Conservation (phyloP, 164 flowering plant species). For the Tinospora cordifolia region DNA sequence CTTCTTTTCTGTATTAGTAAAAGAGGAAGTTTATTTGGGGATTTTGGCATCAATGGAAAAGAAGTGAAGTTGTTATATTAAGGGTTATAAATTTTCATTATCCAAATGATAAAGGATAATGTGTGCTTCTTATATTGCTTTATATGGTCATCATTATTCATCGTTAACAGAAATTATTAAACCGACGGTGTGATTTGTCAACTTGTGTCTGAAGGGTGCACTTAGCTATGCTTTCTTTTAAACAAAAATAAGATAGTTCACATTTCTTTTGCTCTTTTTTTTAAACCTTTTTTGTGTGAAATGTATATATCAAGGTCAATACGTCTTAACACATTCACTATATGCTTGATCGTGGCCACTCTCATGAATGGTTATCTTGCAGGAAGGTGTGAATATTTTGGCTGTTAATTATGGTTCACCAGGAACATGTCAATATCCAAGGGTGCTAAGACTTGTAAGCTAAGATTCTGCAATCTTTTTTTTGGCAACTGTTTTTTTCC, state of each 20-base stretch:
- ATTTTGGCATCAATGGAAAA: too few species aligned
- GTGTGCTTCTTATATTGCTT: too few species aligned
- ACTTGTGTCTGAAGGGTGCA: not conserved
- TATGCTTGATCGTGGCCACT: not conserved
- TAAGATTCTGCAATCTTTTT: not conserved
- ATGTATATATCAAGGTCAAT: not conserved
- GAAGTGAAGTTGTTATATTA: too few species aligned
- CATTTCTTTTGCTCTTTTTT: not conserved
- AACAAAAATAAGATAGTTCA: not conserved
- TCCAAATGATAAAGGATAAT: too few species aligned
- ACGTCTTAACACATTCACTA: not conserved
- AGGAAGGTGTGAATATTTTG: constrained; percentile 84
- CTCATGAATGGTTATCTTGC: constrained; percentile 16
- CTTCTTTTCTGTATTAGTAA: too few species aligned
- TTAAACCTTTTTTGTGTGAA: not conserved
- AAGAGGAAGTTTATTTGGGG: too few species aligned
- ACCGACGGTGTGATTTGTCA: too few species aligned
- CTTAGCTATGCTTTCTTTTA: not conserved
- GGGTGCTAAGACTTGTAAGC: constrained; percentile 64
- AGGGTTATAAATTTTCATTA: too few species aligned
- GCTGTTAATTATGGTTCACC: constrained; percentile 86
- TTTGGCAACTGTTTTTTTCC: not conserved
- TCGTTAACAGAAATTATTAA: too few species aligned
- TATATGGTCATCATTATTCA: too few species aligned
- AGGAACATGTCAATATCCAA: constrained; percentile 77